These are phyloP conservation scores for Candida rishiriensis DNA, from an alignment of 805 yeast species.

Conservation along the genomic window DNA sequence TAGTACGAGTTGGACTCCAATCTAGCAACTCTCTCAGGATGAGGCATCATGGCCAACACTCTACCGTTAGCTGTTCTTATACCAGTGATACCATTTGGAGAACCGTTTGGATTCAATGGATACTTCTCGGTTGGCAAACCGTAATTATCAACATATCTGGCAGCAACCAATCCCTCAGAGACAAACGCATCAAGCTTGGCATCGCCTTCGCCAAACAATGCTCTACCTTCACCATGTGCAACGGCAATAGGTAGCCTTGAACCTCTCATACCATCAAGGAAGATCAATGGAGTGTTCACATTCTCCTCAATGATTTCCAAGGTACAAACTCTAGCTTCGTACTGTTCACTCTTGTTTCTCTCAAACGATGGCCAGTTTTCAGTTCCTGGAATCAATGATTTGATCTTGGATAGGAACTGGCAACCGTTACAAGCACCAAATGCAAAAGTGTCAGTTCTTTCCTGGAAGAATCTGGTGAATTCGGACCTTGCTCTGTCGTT, in stretches of 20 bases:
- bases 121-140: slow-evolving; percentile 78
- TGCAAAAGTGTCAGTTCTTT: slow-evolving; percentile 88
- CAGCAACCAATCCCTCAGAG: slow-evolving; percentile 51
- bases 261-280: slow-evolving; percentile 89
- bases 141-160: slow-evolving; percentile 86
- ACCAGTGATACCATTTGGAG: slow-evolving; percentile 91
- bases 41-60: slow-evolving; percentile 98
- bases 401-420: slow-evolving; percentile 87
- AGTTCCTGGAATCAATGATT: slow-evolving; percentile 85
- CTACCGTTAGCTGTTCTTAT: slow-evolving; percentile 86
- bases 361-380: slow-evolving; percentile 96
- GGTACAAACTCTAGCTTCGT: slow-evolving; percentile 91
- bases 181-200: slow-evolving; percentile 46
- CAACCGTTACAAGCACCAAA: slow-evolving; percentile 99
- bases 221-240: slow-evolving; percentile 98
- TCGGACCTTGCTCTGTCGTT: slow-evolving; percentile 71
- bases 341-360: slow-evolving; percentile 87
- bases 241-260: slow-evolving; percentile 93
- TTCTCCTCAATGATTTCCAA: slow-evolving; percentile 65
- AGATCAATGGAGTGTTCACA: slow-evolving; percentile 52
- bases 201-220: slow-evolving; percentile 50
- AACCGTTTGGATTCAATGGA: slow-evolving; percentile 96
- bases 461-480: slow-evolving; percentile 77
- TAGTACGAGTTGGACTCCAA: slow-evolving; percentile 89
- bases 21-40: slow-evolving; percentile 92